These are phyloP conservation scores for Casuarina cunninghamiana DNA, from an alignment of 306 rosid species.

Conservation along the genomic window DNA sequence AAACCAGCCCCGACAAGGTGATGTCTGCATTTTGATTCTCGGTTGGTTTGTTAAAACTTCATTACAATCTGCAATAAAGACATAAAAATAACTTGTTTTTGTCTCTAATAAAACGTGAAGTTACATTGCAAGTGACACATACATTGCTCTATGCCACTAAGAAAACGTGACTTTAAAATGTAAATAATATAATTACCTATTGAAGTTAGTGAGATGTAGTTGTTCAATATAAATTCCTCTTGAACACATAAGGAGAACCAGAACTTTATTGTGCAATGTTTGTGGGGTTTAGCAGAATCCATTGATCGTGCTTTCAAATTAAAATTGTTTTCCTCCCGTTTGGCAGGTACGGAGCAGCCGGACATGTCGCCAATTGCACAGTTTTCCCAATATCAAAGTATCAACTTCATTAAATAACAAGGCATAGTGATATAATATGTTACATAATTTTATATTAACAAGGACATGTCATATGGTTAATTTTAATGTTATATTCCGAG, in stretches of 20 bases:
- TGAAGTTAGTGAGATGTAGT: no score
- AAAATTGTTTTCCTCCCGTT: neutral
- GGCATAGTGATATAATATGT: neutral
- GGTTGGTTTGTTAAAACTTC: conserved; percentile 21
- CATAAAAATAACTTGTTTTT: neutral
- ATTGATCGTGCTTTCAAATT: neutral
- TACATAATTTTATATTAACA: neutral
- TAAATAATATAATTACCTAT: no score
- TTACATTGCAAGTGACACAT: neutral
- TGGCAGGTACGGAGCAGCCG: neutral
- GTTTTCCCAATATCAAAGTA: no score
- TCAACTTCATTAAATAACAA: neutral
- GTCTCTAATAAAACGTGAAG: neutral
- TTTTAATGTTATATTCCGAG: neutral
- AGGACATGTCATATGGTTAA: neutral
- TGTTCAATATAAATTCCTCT: no score
- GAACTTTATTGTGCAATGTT: neutral
- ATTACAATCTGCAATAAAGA: neutral
- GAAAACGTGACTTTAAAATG: no score
- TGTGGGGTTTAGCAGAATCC: neutral
- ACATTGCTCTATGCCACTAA: no score
- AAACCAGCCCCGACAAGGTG: no score
- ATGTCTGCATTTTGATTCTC: conserved; percentile 1
- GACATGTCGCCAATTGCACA: neutral
- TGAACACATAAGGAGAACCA: neutral